Conservation (phyloP, 2,329 filamentous ascomycete genomes). For the Thelonectria rubi region DNA sequence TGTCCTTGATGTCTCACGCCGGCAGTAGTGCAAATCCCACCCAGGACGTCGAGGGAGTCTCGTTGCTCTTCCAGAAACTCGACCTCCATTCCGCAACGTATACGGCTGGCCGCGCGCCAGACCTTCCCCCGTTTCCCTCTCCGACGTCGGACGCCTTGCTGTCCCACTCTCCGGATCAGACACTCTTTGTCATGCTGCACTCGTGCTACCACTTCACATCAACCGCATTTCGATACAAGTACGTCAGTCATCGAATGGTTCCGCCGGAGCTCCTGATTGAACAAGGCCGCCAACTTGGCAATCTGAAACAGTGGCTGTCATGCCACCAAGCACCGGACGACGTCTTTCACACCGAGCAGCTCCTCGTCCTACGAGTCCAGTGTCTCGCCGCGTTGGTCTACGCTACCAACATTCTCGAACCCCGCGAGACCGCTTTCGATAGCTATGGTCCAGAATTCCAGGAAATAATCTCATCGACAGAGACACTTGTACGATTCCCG, state of each 20-base stretch:
- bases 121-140: conserved; percentile 17
- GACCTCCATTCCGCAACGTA: conserved; percentile 36
- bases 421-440: conserved; percentile 28
- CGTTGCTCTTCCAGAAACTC: conserved; percentile 29
- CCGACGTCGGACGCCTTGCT: neutral
- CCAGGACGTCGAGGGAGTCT: conserved; percentile 17
- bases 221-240: conserved; percentile 26
- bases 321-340: neutral
- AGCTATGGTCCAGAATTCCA: conserved; percentile 31
- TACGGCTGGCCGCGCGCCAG: conserved; percentile 15
- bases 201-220: conserved; percentile 30
- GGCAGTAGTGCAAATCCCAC: neutral
- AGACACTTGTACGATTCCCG: neutral
- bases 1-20: conserved; percentile 23
- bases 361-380: conserved; percentile 30
- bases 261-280: conserved; percentile 35
- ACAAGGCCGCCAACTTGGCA: conserved; percentile 31
- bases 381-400: conserved; percentile 28
- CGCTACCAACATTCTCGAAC: conserved; percentile 24
- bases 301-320: conserved; percentile 30
- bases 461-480: conserved; percentile 25
- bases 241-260: conserved; percentile 19
- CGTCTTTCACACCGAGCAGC: conserved; percentile 1
- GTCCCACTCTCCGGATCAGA: conserved; percentile 13
- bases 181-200: conserved; percentile 19